phyloP scores from a whole-genome alignment of 202 grass and related monocot species.

The Zoysia matrella region DNA sequence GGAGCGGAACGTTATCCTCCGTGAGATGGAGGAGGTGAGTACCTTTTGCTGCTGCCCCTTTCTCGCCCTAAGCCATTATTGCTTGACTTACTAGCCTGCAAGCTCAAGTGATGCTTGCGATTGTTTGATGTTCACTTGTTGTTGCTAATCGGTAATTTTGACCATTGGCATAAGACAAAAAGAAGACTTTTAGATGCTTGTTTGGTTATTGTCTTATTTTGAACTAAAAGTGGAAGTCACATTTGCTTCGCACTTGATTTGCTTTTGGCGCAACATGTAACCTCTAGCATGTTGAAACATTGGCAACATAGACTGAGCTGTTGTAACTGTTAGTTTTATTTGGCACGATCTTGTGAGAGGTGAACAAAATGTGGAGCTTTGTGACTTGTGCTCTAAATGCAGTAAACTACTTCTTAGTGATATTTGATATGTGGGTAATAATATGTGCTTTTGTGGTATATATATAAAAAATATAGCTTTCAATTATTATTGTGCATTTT shows the following conservation, averaged over 20 bases:
- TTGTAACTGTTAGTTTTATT: slow-evolving; percentile 10
- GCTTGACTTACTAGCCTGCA: not conserved
- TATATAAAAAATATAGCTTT: not conserved
- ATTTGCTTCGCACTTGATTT: not conserved
- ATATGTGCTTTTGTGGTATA: not conserved
- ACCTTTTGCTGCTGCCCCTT: slow-evolving; percentile 10
- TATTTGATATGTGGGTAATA: not conserved
- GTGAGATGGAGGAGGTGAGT: slow-evolving; percentile 96
- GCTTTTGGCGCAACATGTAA: not conserved
- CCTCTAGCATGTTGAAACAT: not conserved
- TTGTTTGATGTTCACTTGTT: not conserved
- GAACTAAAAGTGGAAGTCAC: slow-evolving; percentile 4
- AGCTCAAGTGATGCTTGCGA: slow-evolving; percentile 2
- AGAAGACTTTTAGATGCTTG: slow-evolving; percentile 6
- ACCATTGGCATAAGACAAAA: slow-evolving; percentile 24
- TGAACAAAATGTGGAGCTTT: slow-evolving; percentile 14
- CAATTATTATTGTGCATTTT: not conserved
- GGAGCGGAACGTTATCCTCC: slow-evolving; percentile 94
- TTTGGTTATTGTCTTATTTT: not conserved
- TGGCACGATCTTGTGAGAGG: not conserved
- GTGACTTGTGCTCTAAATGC: not conserved
- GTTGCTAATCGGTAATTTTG: slow-evolving; percentile 18
- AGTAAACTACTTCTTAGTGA: not conserved
- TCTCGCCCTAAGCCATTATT: not conserved
- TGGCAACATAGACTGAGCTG: not conserved